These are phyloP conservation scores for Biancaea sappan DNA, from an alignment of 306 rosid genomes.

Conservation along the genomic window DNA sequence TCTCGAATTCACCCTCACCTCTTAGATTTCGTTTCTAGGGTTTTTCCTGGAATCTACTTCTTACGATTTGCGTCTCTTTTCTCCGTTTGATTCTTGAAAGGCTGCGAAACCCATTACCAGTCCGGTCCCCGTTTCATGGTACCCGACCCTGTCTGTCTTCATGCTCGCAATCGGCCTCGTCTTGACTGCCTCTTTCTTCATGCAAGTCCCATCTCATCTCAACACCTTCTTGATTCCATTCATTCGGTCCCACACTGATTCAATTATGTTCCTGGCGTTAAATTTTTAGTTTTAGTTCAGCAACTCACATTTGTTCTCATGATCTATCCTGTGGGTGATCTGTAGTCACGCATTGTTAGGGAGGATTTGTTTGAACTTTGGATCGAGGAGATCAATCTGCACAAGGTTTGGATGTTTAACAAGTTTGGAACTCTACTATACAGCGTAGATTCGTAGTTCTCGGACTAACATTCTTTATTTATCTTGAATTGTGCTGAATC, in stretches of 20 bases:
- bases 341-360: neutral
- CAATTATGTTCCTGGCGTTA: neutral
- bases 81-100: slow-evolving; percentile 36
- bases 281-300: neutral
- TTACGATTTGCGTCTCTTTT: neutral
- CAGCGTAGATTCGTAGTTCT: neutral
- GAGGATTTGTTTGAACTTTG: neutral
- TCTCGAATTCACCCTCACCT: neutral
- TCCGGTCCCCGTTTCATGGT: slow-evolving; percentile 83
- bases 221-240: neutral
- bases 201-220: slow-evolving; percentile 64
- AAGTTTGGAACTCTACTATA: neutral
- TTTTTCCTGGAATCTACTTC: neutral
- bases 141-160: slow-evolving; percentile 79
- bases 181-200: slow-evolving; percentile 90
- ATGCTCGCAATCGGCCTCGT: slow-evolving; percentile 83
- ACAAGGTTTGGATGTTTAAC: neutral
- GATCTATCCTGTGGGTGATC: neutral
- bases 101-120: slow-evolving; percentile 86
- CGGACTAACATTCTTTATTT: neutral
- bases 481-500: neutral
- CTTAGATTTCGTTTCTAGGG: slow-evolving; percentile 17
- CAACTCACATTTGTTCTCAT: neutral
- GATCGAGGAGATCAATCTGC: slow-evolving; percentile 15
- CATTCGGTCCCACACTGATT: neutral